Conservation (phyloP, 129 eudicot genomes). For the Escallonia herrerae region DNA sequence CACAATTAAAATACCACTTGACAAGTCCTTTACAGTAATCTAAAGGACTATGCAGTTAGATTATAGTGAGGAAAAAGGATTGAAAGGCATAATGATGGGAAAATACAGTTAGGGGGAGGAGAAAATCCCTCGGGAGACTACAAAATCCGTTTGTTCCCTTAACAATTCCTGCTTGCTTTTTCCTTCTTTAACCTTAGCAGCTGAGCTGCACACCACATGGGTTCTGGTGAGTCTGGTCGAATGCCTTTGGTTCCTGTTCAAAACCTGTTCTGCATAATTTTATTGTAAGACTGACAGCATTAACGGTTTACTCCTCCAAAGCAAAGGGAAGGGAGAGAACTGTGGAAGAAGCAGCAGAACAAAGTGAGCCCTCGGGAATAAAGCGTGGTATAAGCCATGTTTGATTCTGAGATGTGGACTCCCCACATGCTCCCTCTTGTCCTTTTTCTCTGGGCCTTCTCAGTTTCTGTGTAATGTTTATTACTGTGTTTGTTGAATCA, state of each 20-base stretch:
- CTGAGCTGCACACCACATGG: constrained; percentile 31
- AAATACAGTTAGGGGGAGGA: constrained; percentile 19
- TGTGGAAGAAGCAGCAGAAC: neutral
- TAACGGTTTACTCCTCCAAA: constrained; percentile 17
- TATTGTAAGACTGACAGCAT: constrained; percentile 6
- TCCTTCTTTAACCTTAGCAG: constrained; percentile 1
- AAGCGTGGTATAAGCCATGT: constrained; percentile 8
- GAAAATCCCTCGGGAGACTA: constrained; percentile 37
- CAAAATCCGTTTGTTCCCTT: constrained; percentile 39
- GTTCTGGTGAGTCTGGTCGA: neutral
- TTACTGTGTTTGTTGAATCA: neutral
- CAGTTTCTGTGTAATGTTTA: constrained; percentile 9
- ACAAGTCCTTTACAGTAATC: too few species aligned
- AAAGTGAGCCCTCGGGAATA: constrained; percentile 14
- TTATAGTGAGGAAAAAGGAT: neutral
- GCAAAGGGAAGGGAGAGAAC: neutral
- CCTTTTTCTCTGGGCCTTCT: constrained; percentile 43
- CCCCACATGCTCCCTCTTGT: constrained; percentile 47
- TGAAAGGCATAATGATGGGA: constrained; percentile 22
- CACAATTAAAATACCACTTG: neutral
- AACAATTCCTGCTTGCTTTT: constrained; percentile 5
- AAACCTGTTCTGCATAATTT: neutral
- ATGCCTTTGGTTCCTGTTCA: too few species aligned
- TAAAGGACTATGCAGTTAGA: too few species aligned
- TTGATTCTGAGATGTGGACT: neutral